Conservation (phyloP, 148 eudicot species). For the Beta vulgaris region DNA sequence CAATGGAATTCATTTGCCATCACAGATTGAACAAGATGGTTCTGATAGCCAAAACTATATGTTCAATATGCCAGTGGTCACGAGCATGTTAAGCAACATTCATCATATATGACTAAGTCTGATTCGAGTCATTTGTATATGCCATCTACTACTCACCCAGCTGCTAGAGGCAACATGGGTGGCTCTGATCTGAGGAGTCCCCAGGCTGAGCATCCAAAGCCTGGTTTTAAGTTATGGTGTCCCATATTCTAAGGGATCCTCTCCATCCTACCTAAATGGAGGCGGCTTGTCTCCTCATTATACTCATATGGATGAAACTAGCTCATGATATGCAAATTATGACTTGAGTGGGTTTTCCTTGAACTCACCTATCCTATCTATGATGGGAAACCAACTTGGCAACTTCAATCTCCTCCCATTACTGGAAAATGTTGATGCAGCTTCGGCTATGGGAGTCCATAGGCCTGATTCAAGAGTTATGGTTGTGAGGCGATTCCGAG, state of each 20-base stretch:
- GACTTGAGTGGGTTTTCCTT: constrained; percentile 63
- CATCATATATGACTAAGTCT: constrained; percentile 45
- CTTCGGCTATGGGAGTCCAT: constrained; percentile 58
- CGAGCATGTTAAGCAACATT: constrained; percentile 48
- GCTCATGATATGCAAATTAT: constrained; percentile 53
- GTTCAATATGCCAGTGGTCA: constrained; percentile 49
- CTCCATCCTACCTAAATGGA: constrained; percentile 45
- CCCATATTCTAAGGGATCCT: constrained; percentile 51
- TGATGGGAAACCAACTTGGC: constrained; percentile 60
- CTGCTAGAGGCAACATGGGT: constrained; percentile 37
- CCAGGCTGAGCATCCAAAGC: constrained; percentile 45
- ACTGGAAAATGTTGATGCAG: constrained; percentile 75
- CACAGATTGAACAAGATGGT: constrained; percentile 45
- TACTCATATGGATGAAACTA: constrained; percentile 53
- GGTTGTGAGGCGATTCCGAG: no score
- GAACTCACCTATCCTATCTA: constrained; percentile 55
- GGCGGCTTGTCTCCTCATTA: constrained; percentile 51
- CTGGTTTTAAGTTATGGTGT: constrained; percentile 44
- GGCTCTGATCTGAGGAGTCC: constrained; percentile 44
- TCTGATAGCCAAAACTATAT: constrained; percentile 51
- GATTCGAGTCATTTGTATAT: constrained; percentile 46
- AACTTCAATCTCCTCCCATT: constrained; percentile 65
- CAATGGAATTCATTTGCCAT: constrained; percentile 43
- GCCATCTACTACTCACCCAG: constrained; percentile 40
- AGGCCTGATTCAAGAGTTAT: constrained; percentile 64